These are phyloP conservation scores for Adansonia digitata DNA, from an alignment of 345 rosid species.

Conservation along the genomic window DNA sequence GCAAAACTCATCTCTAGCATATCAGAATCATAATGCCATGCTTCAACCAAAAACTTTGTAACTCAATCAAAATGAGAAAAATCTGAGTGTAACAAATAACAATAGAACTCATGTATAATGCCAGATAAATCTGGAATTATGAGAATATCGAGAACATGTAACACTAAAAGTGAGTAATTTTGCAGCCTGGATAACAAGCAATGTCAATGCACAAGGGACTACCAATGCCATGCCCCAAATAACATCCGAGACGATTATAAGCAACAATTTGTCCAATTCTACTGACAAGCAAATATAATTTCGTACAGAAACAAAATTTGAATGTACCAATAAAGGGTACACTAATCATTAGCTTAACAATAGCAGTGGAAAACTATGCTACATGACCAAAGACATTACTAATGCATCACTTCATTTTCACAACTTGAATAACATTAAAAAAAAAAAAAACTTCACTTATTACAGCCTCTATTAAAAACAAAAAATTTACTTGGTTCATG, in stretches of 20 bases:
- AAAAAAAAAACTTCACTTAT: background rate
- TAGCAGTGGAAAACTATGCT: background rate
- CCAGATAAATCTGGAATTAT: background rate
- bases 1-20: background rate
- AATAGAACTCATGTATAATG: no score
- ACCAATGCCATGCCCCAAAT: background rate
- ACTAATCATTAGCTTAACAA: background rate
- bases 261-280: background rate
- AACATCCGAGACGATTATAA: background rate
- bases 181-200: background rate
- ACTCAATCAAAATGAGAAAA: background rate
- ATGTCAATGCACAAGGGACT: background rate
- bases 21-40: background rate
- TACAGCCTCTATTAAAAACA: background rate
- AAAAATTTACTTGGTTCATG: background rate
- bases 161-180: background rate
- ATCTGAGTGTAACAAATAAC: no score
- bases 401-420: background rate
- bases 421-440: background rate
- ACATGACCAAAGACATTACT: background rate
- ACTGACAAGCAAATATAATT: background rate
- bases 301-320: background rate
- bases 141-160: background rate
- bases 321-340: background rate
- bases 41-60: background rate